phyloP scores from a whole-genome alignment of 2,329 filamentous ascomycete species.

The Ceratocystiopsis minuta region DNA sequence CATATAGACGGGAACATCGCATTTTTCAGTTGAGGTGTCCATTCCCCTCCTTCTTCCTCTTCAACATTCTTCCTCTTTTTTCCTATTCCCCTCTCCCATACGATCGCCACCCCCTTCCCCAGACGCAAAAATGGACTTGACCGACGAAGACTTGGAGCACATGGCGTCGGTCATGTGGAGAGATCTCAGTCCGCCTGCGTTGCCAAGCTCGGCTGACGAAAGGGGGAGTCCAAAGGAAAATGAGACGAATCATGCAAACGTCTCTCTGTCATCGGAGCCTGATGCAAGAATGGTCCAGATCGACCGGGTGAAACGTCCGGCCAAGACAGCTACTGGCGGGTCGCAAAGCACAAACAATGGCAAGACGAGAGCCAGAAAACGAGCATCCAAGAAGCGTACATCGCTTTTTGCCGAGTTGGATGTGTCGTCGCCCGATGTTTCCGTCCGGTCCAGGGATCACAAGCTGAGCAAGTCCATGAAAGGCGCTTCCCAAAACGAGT shows the following conservation, averaged over 20 bases:
- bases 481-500: slow-evolving; percentile 4
- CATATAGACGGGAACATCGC: no score
- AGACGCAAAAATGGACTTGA: neutral
- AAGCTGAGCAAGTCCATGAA: slow-evolving; percentile 6
- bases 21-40: neutral
- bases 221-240: no score
- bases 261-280: no score
- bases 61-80: neutral
- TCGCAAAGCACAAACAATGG: no score
- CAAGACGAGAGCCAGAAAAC: no score
- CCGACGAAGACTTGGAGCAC: slow-evolving; percentile 2
- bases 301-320: no score
- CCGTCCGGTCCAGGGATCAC: neutral
- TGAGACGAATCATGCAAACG: no score
- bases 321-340: no score
- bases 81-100: neutral
- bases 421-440: neutral
- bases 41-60: neutral
- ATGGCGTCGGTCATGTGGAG: slow-evolving; percentile 3
- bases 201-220: no score
- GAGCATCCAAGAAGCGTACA: neutral
- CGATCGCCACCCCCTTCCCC: neutral
- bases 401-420: neutral
- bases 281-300: no score
- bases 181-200: neutral